A percentile compares a stretch with the other conserved stretches of the same genome.
Evolutionary conservation across 192 early-diverging fungal genomes (phyloP).

Genomic region (Backusella luteola): DNA sequence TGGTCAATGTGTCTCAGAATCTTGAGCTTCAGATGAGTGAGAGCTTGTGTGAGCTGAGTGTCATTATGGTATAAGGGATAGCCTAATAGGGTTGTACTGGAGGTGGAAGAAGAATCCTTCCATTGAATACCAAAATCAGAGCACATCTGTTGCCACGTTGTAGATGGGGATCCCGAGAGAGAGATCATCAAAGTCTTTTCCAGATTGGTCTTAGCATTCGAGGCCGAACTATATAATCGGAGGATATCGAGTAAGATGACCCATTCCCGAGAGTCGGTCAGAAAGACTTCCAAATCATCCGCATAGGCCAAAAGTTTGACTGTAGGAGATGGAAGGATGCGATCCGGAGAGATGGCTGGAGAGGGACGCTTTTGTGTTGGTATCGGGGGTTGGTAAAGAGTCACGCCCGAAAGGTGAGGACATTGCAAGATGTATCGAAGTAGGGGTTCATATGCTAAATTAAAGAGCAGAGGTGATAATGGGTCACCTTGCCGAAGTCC

Average conservation of each 20-base stretch:
- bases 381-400: neutral
- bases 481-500: slow-evolving; percentile 36
- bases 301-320: neutral
- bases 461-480: slow-evolving; percentile 23
- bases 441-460: slow-evolving; percentile 28
- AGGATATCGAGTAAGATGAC: neutral
- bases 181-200: neutral
- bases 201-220: neutral
- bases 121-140: neutral
- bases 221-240: neutral
- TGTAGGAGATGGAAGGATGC: too few relatives aligned
- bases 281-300: neutral
- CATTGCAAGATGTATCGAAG: neutral
- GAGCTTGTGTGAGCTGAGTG: neutral
- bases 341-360: neutral
- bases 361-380: neutral
- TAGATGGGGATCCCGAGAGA: neutral
- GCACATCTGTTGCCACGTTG: neutral
- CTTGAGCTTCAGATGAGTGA: neutral
- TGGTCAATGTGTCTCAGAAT: neutral
- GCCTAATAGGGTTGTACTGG: neutral
- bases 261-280: neutral
- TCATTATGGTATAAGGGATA: neutral
- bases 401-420: too few relatives aligned
- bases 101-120: neutral